Conservation (phyloP, 768 basidiomycete genomes). For the Clathrus columnatus region DNA sequence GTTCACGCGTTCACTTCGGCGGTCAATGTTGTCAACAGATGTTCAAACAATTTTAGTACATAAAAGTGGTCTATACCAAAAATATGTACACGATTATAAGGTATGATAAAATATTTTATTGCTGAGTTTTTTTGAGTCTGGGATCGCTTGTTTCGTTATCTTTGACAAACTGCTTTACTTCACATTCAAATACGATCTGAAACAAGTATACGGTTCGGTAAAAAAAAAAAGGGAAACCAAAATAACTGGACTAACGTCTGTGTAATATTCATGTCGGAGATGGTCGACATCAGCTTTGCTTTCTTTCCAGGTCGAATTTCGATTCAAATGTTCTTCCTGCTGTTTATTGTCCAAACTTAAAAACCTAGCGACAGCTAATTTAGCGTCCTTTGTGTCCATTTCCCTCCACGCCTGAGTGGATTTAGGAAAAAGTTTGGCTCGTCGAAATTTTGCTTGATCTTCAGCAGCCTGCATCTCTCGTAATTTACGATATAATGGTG, state of each 20-base stretch:
- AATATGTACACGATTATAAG: neutral
- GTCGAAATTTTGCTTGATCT: neutral
- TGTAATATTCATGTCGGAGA: neutral
- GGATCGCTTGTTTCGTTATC: slow-evolving; percentile 5
- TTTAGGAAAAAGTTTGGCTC: slow-evolving; percentile 4
- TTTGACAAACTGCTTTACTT: slow-evolving; percentile 2
- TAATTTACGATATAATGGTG: slow-evolving; percentile 2
- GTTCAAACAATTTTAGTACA: no score
- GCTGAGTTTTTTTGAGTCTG: neutral
- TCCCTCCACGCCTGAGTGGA: slow-evolving; percentile 6
- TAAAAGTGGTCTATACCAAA: no score
- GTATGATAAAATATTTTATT: neutral
- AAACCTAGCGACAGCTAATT: slow-evolving; percentile 8
- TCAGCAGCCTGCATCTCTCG: neutral
- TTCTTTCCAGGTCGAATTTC: neutral
- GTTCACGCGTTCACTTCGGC: neutral
- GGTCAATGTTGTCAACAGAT: no score
- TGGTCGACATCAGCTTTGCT: neutral
- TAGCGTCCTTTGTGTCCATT: slow-evolving; percentile 8
- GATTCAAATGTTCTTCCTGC: slow-evolving; percentile 1
- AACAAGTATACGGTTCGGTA: neutral
- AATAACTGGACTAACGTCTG: neutral
- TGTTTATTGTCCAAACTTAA: slow-evolving; percentile 4
- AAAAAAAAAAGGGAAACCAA: neutral
- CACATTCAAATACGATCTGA: slow-evolving; percentile 2